A percentile compares a stretch with the other conserved stretches of the same genome.
Evolutionary conservation across 2,329 filamentous ascomycete species (phyloP).

Genomic region (Conoideocrella luteorostrata): DNA sequence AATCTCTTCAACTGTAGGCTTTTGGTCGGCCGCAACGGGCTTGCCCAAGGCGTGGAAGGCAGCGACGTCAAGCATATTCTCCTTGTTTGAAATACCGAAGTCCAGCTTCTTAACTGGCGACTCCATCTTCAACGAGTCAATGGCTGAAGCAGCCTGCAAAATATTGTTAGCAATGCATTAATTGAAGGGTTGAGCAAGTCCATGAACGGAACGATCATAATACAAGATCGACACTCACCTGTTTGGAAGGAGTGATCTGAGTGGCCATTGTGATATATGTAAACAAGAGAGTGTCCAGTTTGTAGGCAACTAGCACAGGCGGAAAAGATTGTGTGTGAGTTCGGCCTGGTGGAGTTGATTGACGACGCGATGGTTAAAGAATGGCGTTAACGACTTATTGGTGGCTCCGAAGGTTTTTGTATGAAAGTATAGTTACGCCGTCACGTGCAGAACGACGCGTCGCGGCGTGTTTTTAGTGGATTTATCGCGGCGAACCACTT

Average conservation of each 20-base stretch:
- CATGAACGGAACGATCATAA: not conserved
- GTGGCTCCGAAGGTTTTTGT: conserved; percentile 33
- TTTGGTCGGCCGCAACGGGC: conserved; percentile 55
- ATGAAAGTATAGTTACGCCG: conserved; percentile 23
- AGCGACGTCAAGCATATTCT: conserved; percentile 59
- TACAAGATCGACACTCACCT: conserved; percentile 35
- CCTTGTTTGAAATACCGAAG: conserved; percentile 70
- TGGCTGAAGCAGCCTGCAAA: conserved; percentile 71
- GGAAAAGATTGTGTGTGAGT: conserved; percentile 14
- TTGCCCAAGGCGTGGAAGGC: conserved; percentile 45
- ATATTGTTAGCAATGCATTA: conserved; percentile 31
- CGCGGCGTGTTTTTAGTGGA: conserved; percentile 22
- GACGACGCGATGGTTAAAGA: conserved; percentile 24
- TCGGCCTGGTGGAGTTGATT: conserved; percentile 15
- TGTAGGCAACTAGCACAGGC: conserved; percentile 14
- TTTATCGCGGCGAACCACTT: conserved; percentile 17
- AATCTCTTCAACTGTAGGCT: conserved; percentile 44
- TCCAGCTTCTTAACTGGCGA: conserved; percentile 86
- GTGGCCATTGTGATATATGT: conserved; percentile 58
- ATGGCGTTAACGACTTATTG: conserved; percentile 13
- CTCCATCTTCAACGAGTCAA: conserved; percentile 88
- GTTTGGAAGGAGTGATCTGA: conserved; percentile 58
- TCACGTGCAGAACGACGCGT: conserved; percentile 34
- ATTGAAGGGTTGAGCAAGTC: no score
- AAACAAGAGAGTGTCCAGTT: conserved; percentile 9